Percentiles rank a stretch among this genome's conserved stretches.
Evolutionary conservation across 768 basidiomycete species (phyloP).

Genomic region (Suillus cothurnatus): DNA sequence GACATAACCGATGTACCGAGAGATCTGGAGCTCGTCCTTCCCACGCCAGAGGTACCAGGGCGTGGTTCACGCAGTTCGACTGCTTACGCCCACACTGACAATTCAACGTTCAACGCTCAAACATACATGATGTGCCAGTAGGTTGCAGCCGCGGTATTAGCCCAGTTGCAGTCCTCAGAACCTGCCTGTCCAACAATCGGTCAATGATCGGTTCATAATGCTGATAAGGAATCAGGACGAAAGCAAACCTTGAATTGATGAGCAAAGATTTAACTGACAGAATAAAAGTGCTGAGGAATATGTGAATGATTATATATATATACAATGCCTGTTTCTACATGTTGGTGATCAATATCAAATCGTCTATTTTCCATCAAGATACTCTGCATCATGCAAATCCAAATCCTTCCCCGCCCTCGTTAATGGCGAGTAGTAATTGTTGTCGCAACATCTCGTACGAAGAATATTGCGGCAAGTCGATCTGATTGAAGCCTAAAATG

Average conservation of each 20-base stretch:
- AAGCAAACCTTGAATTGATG: background rate
- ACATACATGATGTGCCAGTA: too few relatives aligned
- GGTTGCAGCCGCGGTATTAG: too few relatives aligned
- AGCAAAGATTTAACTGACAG: background rate
- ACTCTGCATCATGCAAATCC: constrained; percentile 61
- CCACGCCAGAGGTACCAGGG: too few relatives aligned
- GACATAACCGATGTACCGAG: background rate
- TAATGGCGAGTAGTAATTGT: constrained; percentile 88
- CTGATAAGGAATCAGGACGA: background rate
- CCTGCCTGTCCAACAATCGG: too few relatives aligned
- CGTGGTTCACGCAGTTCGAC: too few relatives aligned
- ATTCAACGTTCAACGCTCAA: too few relatives aligned
- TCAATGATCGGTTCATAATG: too few relatives aligned
- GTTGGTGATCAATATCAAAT: constrained; percentile 20
- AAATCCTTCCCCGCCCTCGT: constrained; percentile 95
- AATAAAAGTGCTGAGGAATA: constrained; percentile 12
- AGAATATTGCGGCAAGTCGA: constrained; percentile 91
- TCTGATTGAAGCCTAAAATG: constrained; percentile 83
- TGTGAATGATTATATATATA: constrained; percentile 30
- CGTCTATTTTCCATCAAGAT: constrained; percentile 4
- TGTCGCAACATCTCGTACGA: constrained; percentile 96
- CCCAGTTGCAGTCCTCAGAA: too few relatives aligned
- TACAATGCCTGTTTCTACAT: constrained; percentile 40
- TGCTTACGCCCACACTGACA: too few relatives aligned
- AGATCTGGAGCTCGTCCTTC: too few relatives aligned